phyloP scores from a whole-genome alignment of 805 yeast species.

The Brettanomyces bruxellensis region DNA sequence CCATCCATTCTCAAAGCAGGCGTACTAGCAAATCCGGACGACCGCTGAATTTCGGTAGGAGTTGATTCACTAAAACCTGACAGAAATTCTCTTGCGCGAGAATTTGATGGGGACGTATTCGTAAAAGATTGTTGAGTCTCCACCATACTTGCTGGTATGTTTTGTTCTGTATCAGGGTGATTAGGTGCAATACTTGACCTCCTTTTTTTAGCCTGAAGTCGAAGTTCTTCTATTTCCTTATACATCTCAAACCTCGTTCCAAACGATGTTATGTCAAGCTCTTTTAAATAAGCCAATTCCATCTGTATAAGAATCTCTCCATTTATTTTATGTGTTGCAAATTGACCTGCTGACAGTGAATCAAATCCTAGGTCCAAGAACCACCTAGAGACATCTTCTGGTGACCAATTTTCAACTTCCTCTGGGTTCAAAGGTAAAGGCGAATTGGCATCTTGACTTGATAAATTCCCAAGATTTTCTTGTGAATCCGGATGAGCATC shows the following conservation, averaged over 20 bases:
- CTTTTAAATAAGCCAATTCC: constrained; percentile 81
- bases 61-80: too few relatives aligned
- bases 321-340: constrained; percentile 79
- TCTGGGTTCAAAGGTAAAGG: constrained; percentile 30
- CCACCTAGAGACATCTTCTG: constrained; percentile 75
- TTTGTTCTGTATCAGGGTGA: too few relatives aligned
- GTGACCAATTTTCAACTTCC: constrained; percentile 62
- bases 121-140: too few relatives aligned
- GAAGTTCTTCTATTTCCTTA: constrained; percentile 75
- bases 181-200: too few relatives aligned
- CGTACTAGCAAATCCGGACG: too few relatives aligned
- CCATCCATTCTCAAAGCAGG: too few relatives aligned
- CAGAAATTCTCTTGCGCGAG: too few relatives aligned
- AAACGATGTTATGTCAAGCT: constrained; percentile 82
- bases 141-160: too few relatives aligned
- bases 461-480: too few relatives aligned
- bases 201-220: constrained; percentile 16
- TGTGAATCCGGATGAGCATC: background rate
- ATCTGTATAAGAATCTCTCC: constrained; percentile 81
- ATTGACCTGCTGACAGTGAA: constrained; percentile 62
- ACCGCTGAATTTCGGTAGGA: too few relatives aligned
- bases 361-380: constrained; percentile 71
- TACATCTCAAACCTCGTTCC: constrained; percentile 92
- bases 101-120: too few relatives aligned
- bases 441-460: background rate